Conservation (phyloP, 805 yeast species). For the Priceomyces fermenticarens region DNA sequence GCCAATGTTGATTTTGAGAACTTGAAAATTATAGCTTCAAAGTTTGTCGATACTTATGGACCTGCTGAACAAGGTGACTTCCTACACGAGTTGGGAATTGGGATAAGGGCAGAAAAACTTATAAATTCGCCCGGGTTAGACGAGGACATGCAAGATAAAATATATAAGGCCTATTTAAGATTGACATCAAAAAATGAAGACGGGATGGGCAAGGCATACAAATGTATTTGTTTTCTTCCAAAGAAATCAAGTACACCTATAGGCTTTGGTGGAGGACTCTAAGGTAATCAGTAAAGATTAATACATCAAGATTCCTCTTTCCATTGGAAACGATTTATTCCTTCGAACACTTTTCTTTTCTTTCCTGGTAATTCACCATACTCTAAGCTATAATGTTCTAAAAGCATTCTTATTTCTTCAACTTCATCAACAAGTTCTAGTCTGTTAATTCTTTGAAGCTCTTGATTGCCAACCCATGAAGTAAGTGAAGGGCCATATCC, state of each 20-base stretch:
- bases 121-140: constrained; percentile 38
- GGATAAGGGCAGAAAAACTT: constrained; percentile 62
- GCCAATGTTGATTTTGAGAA: constrained; percentile 81
- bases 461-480: constrained; percentile 44
- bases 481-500: constrained; percentile 25
- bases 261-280: constrained; percentile 46
- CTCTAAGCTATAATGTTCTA: constrained; percentile 57
- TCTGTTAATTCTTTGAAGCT: constrained; percentile 41
- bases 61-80: constrained; percentile 78
- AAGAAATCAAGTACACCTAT: constrained; percentile 41
- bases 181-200: constrained; percentile 57
- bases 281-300: neutral
- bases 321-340: constrained; percentile 13
- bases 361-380: constrained; percentile 20
- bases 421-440: constrained; percentile 73
- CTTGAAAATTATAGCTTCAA: constrained; percentile 25
- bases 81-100: constrained; percentile 73
- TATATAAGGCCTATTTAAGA: constrained; percentile 57
- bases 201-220: constrained; percentile 76
- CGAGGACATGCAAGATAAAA: constrained; percentile 47
- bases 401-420: constrained; percentile 63
- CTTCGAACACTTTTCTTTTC: neutral
- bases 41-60: constrained; percentile 36
- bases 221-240: constrained; percentile 64
- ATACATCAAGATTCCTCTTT: neutral